phyloP scores from a whole-genome alignment of 805 yeast species.

The Metschnikowia drakensbergensis region DNA sequence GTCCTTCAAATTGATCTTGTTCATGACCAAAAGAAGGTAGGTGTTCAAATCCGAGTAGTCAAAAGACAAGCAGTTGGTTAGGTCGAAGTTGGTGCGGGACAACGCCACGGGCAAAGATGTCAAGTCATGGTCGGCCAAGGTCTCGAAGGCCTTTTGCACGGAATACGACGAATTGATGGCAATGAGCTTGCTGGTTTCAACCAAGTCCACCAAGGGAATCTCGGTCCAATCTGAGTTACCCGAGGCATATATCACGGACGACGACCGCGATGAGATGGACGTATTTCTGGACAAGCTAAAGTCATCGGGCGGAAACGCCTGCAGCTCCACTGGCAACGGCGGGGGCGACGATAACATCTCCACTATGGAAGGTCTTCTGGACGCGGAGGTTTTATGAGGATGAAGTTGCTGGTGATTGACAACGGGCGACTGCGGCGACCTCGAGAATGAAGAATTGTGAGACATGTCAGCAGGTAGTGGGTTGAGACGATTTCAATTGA shows the following conservation, averaged over 20 bases:
- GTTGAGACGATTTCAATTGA: no score
- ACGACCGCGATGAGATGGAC: constrained; percentile 19
- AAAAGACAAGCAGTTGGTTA: constrained; percentile 69
- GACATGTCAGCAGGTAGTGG: constrained; percentile 10
- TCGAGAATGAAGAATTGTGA: constrained; percentile 19
- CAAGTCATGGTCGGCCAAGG: constrained; percentile 63
- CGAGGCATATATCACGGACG: constrained; percentile 14
- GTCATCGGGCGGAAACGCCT: constrained; percentile 31
- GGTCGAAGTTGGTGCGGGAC: constrained; percentile 36
- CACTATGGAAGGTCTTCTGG: constrained; percentile 63
- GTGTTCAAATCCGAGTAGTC: constrained; percentile 91
- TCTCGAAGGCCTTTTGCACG: constrained; percentile 86
- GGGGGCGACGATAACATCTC: constrained; percentile 77
- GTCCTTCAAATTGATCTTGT: constrained; percentile 49
- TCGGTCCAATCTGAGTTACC: constrained; percentile 61
- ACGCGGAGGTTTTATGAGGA: constrained; percentile 17
- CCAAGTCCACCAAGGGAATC: constrained; percentile 64
- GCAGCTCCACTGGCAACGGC: constrained; percentile 41
- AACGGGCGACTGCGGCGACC: constrained; percentile 20
- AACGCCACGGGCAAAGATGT: constrained; percentile 77
- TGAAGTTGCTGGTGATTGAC: constrained; percentile 17
- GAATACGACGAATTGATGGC: constrained; percentile 62
- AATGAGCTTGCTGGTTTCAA: constrained; percentile 74
- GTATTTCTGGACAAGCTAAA: constrained; percentile 38
- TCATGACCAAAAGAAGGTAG: constrained; percentile 77